A percentile compares a stretch with the other conserved stretches of the same genome.
These are phyloP conservation scores for Rhizopus stolonifer DNA, from an alignment of 371 early-diverging fungal species.

Conservation along the genomic window DNA sequence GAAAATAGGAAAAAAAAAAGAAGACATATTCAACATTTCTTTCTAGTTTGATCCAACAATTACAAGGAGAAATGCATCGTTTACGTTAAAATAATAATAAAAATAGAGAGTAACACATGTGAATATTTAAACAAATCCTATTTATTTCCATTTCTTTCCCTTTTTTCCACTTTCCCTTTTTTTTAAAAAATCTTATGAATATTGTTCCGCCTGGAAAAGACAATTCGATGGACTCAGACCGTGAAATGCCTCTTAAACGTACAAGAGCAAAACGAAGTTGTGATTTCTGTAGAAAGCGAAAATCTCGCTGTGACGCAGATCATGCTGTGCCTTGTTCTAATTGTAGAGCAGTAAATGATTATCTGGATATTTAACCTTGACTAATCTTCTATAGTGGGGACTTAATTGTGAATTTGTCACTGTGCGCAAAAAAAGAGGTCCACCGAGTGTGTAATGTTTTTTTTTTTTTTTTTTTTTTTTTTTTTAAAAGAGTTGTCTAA, in stretches of 20 bases:
- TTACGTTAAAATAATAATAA: constrained; percentile 17
- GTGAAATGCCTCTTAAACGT: constrained; percentile 34
- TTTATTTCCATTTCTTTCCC: neutral
- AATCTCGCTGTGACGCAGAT: constrained; percentile 54
- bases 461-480: neutral
- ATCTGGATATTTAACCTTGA: no score
- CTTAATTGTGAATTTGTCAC: constrained; percentile 48
- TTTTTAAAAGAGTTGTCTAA: no score
- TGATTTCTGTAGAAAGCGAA: constrained; percentile 53
- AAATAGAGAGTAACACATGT: no score
- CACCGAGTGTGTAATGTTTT: constrained; percentile 43
- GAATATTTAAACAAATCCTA: neutral
- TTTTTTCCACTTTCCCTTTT: constrained; percentile 9
- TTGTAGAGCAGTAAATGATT: constrained; percentile 45
- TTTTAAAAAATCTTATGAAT: constrained; percentile 1
- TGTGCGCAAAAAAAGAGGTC: constrained; percentile 50
- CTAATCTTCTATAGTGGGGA: constrained; percentile 50
- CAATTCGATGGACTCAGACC: constrained; percentile 7
- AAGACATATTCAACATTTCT: neutral
- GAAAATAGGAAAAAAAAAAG: no score
- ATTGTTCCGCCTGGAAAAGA: constrained; percentile 7
- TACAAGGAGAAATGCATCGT: constrained; percentile 42
- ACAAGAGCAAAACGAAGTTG: constrained; percentile 55
- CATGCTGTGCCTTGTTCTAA: constrained; percentile 48
- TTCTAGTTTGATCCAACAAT: constrained; percentile 38